These are phyloP conservation scores for Arthromyces matolae DNA, from an alignment of 768 basidiomycete genomes.

Conservation along the genomic window DNA sequence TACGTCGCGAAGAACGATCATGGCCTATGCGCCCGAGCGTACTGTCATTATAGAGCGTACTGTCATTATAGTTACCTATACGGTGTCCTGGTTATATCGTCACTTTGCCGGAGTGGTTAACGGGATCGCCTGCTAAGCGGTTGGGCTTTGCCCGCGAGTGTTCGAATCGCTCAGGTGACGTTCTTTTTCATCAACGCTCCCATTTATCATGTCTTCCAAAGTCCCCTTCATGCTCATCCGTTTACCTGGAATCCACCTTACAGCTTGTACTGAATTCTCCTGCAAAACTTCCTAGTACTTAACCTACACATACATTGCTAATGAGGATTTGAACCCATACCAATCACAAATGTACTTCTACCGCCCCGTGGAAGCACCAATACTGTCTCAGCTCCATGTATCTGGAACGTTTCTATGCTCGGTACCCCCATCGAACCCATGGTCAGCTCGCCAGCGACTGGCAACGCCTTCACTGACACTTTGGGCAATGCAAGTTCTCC, in stretches of 20 bases:
- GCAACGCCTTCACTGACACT: slow-evolving; percentile 59
- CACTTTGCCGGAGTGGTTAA: slow-evolving; percentile 96
- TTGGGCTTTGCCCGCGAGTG: slow-evolving; percentile 52
- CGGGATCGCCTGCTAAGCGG: slow-evolving; percentile 70
- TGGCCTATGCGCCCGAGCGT: too few relatives aligned
- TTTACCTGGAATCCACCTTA: too few relatives aligned
- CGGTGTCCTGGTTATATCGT: too few relatives aligned
- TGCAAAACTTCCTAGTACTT: too few relatives aligned
- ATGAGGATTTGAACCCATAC: slow-evolving; percentile 51
- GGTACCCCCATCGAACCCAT: slow-evolving; percentile 61
- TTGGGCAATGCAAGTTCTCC: slow-evolving; percentile 78
- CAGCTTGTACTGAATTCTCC: too few relatives aligned
- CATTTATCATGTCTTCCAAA: too few relatives aligned
- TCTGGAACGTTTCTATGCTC: slow-evolving; percentile 75
- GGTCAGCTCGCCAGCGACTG: slow-evolving; percentile 45
- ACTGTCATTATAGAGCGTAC: too few relatives aligned
- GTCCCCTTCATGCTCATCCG: too few relatives aligned
- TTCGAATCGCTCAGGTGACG: slow-evolving; percentile 55
- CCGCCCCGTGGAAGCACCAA: slow-evolving; percentile 81
- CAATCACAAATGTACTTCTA: slow-evolving; percentile 75
- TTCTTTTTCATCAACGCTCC: too few relatives aligned
- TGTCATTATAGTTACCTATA: too few relatives aligned
- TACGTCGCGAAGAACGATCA: too few relatives aligned
- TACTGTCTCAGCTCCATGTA: slow-evolving; percentile 79
- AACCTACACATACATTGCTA: not conserved